phyloP scores from a whole-genome alignment of 495 filamentous ascomycete species.

The Cercophora sp. region DNA sequence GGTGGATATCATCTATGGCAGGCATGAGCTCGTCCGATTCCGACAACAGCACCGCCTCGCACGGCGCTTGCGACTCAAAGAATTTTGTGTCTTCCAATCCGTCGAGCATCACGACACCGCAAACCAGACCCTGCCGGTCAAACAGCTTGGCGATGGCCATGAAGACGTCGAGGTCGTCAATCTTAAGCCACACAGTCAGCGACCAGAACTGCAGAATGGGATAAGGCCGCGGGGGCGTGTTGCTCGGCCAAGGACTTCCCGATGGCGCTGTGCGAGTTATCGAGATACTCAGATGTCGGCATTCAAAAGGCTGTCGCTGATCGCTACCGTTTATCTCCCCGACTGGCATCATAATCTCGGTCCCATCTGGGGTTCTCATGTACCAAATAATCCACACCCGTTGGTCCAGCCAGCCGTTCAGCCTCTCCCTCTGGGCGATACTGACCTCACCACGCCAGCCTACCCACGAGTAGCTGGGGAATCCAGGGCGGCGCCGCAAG shows the following conservation, averaged over 20 bases:
- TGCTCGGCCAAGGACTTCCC: not conserved
- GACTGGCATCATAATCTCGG: constrained; percentile 4
- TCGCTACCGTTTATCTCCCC: not conserved
- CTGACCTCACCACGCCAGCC: constrained; percentile 11
- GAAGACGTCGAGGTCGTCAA: not conserved
- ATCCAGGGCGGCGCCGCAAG: constrained; percentile 10
- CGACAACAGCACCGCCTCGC: not conserved
- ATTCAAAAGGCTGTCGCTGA: constrained; percentile 1
- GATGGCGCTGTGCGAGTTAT: not conserved
- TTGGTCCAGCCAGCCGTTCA: constrained; percentile 5
- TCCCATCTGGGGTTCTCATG: constrained; percentile 11
- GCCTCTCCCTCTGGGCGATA: not conserved
- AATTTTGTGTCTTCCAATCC: not conserved
- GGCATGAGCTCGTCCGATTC: not conserved
- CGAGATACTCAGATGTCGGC: not conserved
- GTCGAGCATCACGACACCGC: not conserved
- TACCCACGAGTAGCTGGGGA: constrained; percentile 19
- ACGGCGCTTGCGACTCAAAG: not conserved
- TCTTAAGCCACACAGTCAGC: not conserved
- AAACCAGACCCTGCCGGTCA: not conserved
- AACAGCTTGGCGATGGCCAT: not conserved
- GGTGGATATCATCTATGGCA: too few species aligned
- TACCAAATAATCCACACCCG: constrained; percentile 20
- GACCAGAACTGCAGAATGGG: not conserved
- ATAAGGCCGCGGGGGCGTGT: not conserved